These are phyloP conservation scores for Eragrostis curvula DNA, from an alignment of 176 grass and related monocot species.

Conservation along the genomic window DNA sequence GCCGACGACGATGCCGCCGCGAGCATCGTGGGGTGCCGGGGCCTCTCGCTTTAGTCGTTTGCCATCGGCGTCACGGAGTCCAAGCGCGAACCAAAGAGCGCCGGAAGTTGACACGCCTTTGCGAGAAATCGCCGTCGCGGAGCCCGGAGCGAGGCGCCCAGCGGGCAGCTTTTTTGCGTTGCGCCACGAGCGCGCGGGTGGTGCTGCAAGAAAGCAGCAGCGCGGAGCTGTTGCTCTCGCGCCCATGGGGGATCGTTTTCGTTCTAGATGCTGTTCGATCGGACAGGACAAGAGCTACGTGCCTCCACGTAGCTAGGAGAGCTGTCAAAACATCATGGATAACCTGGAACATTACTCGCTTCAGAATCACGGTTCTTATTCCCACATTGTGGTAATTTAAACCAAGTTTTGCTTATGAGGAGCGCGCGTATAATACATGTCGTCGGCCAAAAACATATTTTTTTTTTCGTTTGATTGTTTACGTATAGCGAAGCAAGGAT, in stretches of 20 bases:
- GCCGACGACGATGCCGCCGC: neutral
- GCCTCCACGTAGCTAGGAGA: neutral
- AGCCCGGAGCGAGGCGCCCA: neutral
- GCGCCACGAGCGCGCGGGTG: constrained; percentile 8
- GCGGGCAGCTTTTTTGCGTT: neutral
- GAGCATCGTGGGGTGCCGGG: neutral
- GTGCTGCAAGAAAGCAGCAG: constrained; percentile 5
- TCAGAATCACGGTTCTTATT: neutral
- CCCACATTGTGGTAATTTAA: too few relatives aligned
- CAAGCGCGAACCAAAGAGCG: neutral
- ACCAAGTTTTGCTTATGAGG: too few relatives aligned
- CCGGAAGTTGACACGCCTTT: neutral
- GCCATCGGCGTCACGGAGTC: constrained; percentile 25
- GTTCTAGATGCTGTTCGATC: constrained; percentile 17
- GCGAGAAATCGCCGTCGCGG: constrained; percentile 20
- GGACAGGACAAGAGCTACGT: neutral
- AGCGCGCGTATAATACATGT: neutral
- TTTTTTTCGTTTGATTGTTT: neutral
- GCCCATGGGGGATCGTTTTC: constrained; percentile 16
- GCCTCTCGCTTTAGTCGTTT: constrained; percentile 21
- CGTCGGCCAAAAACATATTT: neutral
- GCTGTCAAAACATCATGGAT: neutral
- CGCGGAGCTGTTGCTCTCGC: constrained; percentile 31
- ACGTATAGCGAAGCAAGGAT: neutral
- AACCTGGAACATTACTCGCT: neutral